Percentiles rank a stretch among this genome's conserved stretches.
phyloP scores from a whole-genome alignment of 306 rosid genomes.

The Cicer bijugum region DNA sequence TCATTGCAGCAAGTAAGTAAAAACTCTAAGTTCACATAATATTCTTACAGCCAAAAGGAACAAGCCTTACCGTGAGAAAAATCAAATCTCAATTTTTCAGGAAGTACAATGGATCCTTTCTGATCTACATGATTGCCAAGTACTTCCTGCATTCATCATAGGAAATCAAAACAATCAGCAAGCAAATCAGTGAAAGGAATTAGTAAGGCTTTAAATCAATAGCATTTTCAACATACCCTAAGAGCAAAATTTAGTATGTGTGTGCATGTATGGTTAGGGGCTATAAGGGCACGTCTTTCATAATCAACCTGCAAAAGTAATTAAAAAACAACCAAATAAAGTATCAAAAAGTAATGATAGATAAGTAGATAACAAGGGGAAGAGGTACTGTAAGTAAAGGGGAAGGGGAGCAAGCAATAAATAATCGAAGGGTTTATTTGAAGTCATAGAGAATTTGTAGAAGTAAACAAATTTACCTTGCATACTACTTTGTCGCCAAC shows the following conservation, averaged over 20 bases:
- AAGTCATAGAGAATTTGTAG: neutral
- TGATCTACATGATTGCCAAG: conserved; percentile 94
- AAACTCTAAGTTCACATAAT: neutral
- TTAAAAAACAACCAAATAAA: conserved; percentile 11
- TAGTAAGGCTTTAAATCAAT: conserved; percentile 15
- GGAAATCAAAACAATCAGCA: conserved; percentile 40
- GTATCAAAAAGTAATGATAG: conserved; percentile 6
- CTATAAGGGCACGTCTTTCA: conserved; percentile 74
- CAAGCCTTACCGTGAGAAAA: conserved; percentile 87
- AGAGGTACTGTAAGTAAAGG: conserved; percentile 30
- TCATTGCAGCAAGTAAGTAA: conserved; percentile 46
- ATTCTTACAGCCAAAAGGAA: conserved; percentile 29
- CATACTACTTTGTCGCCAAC: conserved; percentile 81
- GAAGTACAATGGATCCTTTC: conserved; percentile 97
- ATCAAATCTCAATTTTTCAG: conserved; percentile 94
- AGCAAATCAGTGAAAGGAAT: neutral
- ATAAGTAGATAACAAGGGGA: neutral
- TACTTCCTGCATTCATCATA: conserved; percentile 67
- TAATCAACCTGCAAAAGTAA: conserved; percentile 77
- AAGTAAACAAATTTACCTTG: conserved; percentile 59
- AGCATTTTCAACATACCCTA: conserved; percentile 59
- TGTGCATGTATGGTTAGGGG: conserved; percentile 98
- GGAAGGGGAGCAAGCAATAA: conserved; percentile 8
- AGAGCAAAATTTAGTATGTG: conserved; percentile 98
- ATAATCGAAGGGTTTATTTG: conserved; percentile 2